These are phyloP conservation scores for Haematococcus lacustris DNA, from an alignment of 139 green algal genomes.

Conservation along the genomic window DNA sequence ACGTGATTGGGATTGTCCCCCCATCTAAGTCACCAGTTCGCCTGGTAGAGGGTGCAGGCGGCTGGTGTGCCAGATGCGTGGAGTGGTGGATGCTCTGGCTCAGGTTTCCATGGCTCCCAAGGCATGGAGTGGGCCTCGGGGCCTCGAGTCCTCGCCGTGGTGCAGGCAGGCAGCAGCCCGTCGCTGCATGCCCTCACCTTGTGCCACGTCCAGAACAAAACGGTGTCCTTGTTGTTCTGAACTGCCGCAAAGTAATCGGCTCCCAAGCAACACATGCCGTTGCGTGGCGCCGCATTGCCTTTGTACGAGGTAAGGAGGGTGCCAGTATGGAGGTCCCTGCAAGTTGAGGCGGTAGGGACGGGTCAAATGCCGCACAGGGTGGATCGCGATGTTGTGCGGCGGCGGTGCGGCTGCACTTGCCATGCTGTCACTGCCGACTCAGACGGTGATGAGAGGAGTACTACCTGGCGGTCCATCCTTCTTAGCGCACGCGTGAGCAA, in stretches of 20 bases:
- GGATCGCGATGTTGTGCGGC: too few relatives aligned
- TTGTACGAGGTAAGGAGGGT: constrained; percentile 60
- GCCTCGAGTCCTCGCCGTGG: constrained; percentile 5
- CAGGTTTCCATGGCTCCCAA: background rate
- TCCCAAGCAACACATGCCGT: constrained; percentile 50
- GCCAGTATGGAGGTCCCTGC: constrained; percentile 66
- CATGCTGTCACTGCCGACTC: too few relatives aligned
- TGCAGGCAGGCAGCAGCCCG: background rate
- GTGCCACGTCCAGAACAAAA: constrained; percentile 78
- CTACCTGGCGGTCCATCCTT: too few relatives aligned
- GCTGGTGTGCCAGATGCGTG: constrained; percentile 19
- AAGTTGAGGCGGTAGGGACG: too few relatives aligned
- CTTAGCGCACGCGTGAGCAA: too few relatives aligned
- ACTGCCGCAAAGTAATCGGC: constrained; percentile 60
- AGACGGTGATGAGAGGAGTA: too few relatives aligned
- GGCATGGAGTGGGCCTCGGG: background rate
- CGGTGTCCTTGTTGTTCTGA: constrained; percentile 46
- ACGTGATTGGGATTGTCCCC: background rate
- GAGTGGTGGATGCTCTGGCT: background rate
- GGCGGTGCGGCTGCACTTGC: background rate
- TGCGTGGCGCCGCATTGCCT: constrained; percentile 28
- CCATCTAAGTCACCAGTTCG: constrained; percentile 17
- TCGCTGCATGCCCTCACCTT: constrained; percentile 40
- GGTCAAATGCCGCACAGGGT: too few relatives aligned
- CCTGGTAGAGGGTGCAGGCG: background rate